Percentiles rank a stretch among this genome's conserved stretches.
Conservation (phyloP, 306 rosid genomes). For the Dryas alaskensis region DNA sequence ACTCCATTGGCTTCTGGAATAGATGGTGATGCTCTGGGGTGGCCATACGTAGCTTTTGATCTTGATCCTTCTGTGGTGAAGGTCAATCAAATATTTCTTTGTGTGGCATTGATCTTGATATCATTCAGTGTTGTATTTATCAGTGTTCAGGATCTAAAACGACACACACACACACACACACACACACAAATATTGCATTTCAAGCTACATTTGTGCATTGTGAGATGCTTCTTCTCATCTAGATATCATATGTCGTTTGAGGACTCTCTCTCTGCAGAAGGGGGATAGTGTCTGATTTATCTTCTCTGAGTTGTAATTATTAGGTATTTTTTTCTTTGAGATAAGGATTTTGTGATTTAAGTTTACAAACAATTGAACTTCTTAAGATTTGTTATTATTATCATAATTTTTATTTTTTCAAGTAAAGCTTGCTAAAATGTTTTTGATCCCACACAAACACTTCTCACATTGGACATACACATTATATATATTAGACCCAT, state of each 20-base stretch:
- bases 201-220: not conserved
- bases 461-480: not conserved
- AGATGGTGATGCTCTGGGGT: constrained; percentile 56
- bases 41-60: constrained; percentile 87
- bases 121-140: not conserved
- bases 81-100: constrained; percentile 43
- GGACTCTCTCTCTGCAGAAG: not conserved
- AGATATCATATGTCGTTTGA: constrained; percentile 7
- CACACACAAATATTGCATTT: not conserved
- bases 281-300: not conserved
- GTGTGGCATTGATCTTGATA: not conserved
- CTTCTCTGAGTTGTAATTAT: not conserved
- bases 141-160: not conserved
- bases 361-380: not conserved
- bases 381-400: too few species aligned
- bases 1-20: constrained; percentile 72
- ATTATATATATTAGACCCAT: not conserved
- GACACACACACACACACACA: not conserved
- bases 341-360: not conserved
- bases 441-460: not conserved
- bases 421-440: not conserved
- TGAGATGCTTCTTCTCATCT: not conserved
- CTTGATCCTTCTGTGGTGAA: constrained; percentile 78
- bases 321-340: not conserved
- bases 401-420: too few species aligned